Base-by-base conservation (phyloP, 1,139 yeast species). In the Yamadazyma jaroonii region DNA sequence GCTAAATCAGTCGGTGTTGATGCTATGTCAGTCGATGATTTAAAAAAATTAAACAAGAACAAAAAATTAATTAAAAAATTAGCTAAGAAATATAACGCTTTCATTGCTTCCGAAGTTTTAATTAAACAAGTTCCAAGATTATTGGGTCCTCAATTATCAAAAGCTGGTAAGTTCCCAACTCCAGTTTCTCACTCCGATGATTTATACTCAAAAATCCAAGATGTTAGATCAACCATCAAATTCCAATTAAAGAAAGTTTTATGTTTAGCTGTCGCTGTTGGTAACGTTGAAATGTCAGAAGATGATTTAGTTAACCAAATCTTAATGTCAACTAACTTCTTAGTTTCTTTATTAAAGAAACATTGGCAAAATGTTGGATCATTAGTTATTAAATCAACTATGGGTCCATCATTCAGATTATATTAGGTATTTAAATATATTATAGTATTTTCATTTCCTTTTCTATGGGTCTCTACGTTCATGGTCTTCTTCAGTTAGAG, bases 131-230 rank as follows among this genome's bases (percentile, higher is more conserved):
- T 94, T 71, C 99, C 99, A 77, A 94, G 99, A 84, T 84, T 94
- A 70, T 84, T 94, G 71, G 99, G 99, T 79, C 99, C 99, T 73
- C 97, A 94, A 76, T 90, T 94, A 72, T 94, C 98, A 61, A 94
- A 94, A 88, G 98, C 97, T 71, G 98, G 98, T 86, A 94, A 94
- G 90, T 94, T 94, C 96, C 99, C 99, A 75, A 90, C 98, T 72
- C 98, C 99, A 76, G 97, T 94, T 62, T 92, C 98, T 53, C 98
- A 92, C 86, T 81, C 87, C 74, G 99, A 94, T 72, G 98, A 94
- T 74, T 84, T 94, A 70, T 86, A 87, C 84, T 68, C 81, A 58
- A 92, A 92, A 88, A 94, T 94, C 64, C 83, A 79, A 62, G 99
- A 94, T 68, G 98, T 92, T 64, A 90, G 86, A 81, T 89, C 98